These are phyloP conservation scores for Phylloporus rhodoxanthus DNA, from an alignment of 768 basidiomycete species.

Conservation along the genomic window DNA sequence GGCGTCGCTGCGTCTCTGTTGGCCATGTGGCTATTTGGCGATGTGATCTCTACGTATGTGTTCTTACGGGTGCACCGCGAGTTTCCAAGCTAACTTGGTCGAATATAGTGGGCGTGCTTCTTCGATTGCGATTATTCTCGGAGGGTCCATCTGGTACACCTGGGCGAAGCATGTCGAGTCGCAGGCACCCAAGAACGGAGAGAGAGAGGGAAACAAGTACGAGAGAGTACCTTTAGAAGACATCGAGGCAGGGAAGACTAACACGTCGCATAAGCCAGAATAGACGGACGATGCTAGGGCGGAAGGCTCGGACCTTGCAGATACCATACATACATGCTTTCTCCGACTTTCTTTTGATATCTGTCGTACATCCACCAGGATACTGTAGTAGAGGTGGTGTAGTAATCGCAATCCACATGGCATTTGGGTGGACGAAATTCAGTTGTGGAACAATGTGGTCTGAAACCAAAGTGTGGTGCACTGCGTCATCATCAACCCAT, in stretches of 20 bases:
- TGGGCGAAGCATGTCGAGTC: constrained; percentile 80
- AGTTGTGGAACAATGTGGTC: background rate
- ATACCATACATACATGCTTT: constrained; percentile 12
- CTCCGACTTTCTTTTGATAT: background rate
- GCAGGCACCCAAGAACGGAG: constrained; percentile 32
- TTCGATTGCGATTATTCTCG: constrained; percentile 76
- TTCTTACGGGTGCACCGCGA: background rate
- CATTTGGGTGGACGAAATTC: background rate
- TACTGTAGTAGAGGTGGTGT: constrained; percentile 14
- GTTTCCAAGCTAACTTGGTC: constrained; percentile 1
- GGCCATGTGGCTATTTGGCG: constrained; percentile 74
- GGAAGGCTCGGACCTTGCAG: constrained; percentile 5
- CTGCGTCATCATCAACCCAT: constrained; percentile 12
- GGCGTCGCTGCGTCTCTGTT: constrained; percentile 89
- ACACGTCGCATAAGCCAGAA: constrained; percentile 25
- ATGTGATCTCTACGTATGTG: constrained; percentile 72
- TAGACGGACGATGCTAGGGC: constrained; percentile 7
- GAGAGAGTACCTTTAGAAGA: constrained; percentile 63
- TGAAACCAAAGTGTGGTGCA: no score
- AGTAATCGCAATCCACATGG: background rate
- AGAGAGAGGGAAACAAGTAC: constrained; percentile 35
- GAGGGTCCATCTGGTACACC: constrained; percentile 80
- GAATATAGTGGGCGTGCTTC: constrained; percentile 64
- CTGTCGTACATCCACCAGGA: constrained; percentile 4
- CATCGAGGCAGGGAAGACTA: constrained; percentile 45